These are phyloP conservation scores for Papiliotrema nemorosa DNA, from an alignment of 1,284 basidiomycete species.

Conservation along the genomic window DNA sequence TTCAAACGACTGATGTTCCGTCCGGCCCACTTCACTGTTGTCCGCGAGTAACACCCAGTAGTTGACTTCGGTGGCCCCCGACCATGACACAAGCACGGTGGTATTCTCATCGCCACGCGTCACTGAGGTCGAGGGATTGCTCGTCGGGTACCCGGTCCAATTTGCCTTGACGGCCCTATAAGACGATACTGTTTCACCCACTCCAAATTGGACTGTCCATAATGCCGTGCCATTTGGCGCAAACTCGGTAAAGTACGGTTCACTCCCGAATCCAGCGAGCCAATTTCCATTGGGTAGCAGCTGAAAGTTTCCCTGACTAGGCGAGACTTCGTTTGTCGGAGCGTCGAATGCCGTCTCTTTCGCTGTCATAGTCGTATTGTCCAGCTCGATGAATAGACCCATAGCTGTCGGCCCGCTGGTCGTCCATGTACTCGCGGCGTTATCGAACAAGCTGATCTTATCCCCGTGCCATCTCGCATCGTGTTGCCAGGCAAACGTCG, in stretches of 20 bases:
- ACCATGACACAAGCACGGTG: slow-evolving; percentile 30
- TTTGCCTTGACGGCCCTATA: slow-evolving; percentile 29
- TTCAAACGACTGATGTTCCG: background rate
- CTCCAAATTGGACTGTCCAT: slow-evolving; percentile 34
- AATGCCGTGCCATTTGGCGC: slow-evolving; percentile 22
- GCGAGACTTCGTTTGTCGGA: slow-evolving; percentile 18
- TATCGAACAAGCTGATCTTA: slow-evolving; percentile 36
- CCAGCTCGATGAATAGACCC: slow-evolving; percentile 30
- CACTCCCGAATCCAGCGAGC: slow-evolving; percentile 22
- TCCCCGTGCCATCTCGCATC: slow-evolving; percentile 29
- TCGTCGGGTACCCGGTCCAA: slow-evolving; percentile 31
- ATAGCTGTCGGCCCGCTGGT: slow-evolving; percentile 17
- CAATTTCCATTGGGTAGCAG: slow-evolving; percentile 20
- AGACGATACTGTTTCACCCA: slow-evolving; percentile 21
- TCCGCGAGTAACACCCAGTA: background rate
- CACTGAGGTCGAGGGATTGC: slow-evolving; percentile 18
- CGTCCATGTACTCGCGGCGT: slow-evolving; percentile 27
- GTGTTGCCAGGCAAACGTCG: slow-evolving; percentile 31
- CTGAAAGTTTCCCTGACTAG: slow-evolving; percentile 32
- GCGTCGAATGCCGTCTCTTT: slow-evolving; percentile 18
- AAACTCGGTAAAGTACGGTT: slow-evolving; percentile 26
- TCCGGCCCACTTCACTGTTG: background rate
- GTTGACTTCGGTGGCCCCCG: slow-evolving; percentile 38
- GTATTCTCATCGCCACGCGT: slow-evolving; percentile 1
- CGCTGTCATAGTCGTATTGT: slow-evolving; percentile 20